phyloP scores from a whole-genome alignment of 441 rosid species.

The Adansonia grandidieri region DNA sequence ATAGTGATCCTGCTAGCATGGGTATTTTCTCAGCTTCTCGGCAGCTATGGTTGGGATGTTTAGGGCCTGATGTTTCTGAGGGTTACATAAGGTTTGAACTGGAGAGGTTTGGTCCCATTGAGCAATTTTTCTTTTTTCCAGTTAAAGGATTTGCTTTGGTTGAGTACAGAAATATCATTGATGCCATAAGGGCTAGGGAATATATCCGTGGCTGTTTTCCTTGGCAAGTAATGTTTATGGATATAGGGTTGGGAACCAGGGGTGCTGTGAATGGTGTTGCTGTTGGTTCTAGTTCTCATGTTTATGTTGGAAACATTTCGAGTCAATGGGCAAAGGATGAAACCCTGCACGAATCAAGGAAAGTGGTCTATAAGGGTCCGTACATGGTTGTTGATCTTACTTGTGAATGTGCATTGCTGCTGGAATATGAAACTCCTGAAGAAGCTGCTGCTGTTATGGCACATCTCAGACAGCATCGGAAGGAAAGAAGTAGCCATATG shows the following conservation, averaged over 20 bases:
- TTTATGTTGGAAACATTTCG: constrained; percentile 75
- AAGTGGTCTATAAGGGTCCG: constrained; percentile 78
- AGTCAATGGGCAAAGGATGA: constrained; percentile 94
- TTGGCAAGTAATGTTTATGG: constrained; percentile 86
- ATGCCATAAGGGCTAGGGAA: constrained; percentile 87
- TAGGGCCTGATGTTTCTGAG: constrained; percentile 81
- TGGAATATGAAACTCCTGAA: constrained; percentile 95
- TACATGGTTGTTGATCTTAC: constrained; percentile 72
- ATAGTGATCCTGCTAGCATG: constrained; percentile 76
- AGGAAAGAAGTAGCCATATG: constrained; percentile 55
- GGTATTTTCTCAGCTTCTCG: constrained; percentile 83
- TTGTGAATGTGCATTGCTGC: constrained; percentile 78
- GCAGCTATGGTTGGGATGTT: constrained; percentile 83
- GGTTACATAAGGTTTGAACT: constrained; percentile 79
- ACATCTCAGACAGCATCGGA: constrained; percentile 78
- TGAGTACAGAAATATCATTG: constrained; percentile 85
- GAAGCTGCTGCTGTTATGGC: constrained; percentile 85
- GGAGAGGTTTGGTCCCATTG: constrained; percentile 84
- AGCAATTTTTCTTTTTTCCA: constrained; percentile 76
- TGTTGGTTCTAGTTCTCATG: constrained; percentile 74
- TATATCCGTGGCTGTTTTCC: constrained; percentile 76
- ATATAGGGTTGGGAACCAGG: constrained; percentile 80
- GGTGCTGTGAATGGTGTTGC: constrained; percentile 80
- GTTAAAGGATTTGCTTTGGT: constrained; percentile 78
- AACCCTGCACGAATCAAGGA: constrained; percentile 80